phyloP scores from a whole-genome alignment of 345 rosid genomes.

The Populus deltoides region DNA sequence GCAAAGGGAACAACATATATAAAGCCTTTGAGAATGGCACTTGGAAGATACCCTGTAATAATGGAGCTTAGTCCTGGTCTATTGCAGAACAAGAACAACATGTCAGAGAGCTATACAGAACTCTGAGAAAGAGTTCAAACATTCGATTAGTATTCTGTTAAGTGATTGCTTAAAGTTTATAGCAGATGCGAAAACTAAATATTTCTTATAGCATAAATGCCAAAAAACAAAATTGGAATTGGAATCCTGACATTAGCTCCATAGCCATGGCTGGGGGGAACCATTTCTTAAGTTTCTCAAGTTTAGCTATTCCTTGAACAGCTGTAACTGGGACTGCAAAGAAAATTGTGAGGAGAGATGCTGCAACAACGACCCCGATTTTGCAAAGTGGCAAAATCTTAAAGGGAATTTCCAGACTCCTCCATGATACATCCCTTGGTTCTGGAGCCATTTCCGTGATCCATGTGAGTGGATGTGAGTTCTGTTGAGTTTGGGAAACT shows the following conservation, averaged over 20 bases:
- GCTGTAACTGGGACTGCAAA: constrained; percentile 89
- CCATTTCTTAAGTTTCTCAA: constrained; percentile 82
- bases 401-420: constrained; percentile 54
- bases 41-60: constrained; percentile 88
- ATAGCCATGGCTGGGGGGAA: constrained; percentile 80
- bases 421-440: constrained; percentile 81
- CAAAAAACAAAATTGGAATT: not conserved
- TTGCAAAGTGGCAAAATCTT: constrained; percentile 54
- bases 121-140: not conserved
- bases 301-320: constrained; percentile 88
- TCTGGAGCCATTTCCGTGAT: constrained; percentile 84
- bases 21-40: constrained; percentile 81
- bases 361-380: constrained; percentile 64
- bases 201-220: too few relatives aligned
- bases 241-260: constrained; percentile 60
- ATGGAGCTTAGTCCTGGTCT: constrained; percentile 92
- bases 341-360: constrained; percentile 73
- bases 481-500: constrained; percentile 82
- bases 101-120: constrained; percentile 5
- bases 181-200: not conserved
- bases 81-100: constrained; percentile 18
- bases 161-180: not conserved
- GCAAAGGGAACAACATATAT: constrained; percentile 70
- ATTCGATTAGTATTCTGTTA: not conserved
- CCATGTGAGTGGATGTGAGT: constrained; percentile 69